Conservation (phyloP, 2,329 filamentous ascomycete genomes). For the Fonsecaea monophora region DNA sequence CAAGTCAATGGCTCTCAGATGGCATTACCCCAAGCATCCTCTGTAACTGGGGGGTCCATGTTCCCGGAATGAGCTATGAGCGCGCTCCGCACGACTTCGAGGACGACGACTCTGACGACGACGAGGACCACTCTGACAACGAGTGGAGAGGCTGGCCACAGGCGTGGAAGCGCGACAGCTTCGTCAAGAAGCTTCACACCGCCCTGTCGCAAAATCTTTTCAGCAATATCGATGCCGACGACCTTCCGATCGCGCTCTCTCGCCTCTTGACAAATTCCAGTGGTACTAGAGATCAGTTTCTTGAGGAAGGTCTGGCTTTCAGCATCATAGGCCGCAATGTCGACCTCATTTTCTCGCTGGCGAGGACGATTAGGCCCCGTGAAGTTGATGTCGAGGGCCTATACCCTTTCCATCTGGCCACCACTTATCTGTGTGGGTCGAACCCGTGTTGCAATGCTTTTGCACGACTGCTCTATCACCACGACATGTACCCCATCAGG, state of each 20-base stretch:
- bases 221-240: slow-evolving; percentile 38
- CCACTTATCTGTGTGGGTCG: slow-evolving; percentile 48
- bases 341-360: slow-evolving; percentile 27
- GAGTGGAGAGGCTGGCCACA: neutral
- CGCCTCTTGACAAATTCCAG: slow-evolving; percentile 39
- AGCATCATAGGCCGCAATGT: slow-evolving; percentile 42
- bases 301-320: slow-evolving; percentile 42
- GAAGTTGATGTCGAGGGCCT: slow-evolving; percentile 40
- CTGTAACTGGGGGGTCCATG: slow-evolving; percentile 29
- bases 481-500: neutral
- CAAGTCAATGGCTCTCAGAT: neutral
- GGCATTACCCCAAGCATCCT: slow-evolving; percentile 6
- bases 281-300: slow-evolving; percentile 37
- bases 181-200: slow-evolving; percentile 17
- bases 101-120: too few species aligned
- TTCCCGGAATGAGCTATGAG: slow-evolving; percentile 18
- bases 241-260: slow-evolving; percentile 39
- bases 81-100: neutral
- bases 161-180: neutral
- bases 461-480: neutral
- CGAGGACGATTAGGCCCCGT: neutral
- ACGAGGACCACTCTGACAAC: neutral
- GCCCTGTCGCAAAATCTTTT: slow-evolving; percentile 41
- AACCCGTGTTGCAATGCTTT: slow-evolving; percentile 45
- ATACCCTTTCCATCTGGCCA: slow-evolving; percentile 48